Conservation (phyloP, 495 filamentous ascomycete genomes). For the Penicillium steckii region DNA sequence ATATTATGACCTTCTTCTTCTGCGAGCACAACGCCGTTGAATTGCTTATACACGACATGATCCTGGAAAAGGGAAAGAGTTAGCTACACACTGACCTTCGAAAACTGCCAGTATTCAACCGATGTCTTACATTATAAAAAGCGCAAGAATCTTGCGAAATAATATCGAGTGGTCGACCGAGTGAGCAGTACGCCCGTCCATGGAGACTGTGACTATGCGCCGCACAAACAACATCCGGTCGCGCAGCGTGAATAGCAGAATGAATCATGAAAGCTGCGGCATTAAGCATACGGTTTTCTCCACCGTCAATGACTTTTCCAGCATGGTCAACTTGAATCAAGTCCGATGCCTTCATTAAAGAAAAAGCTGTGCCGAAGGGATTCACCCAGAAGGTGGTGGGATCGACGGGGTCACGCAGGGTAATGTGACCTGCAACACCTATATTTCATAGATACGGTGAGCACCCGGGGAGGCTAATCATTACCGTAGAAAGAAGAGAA, state of each 20-base stretch:
- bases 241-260: slow-evolving; percentile 62
- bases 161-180: slow-evolving; percentile 67
- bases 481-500: too few relatives aligned
- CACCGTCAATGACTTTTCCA: slow-evolving; percentile 69
- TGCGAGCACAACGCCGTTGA: slow-evolving; percentile 72
- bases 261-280: slow-evolving; percentile 69
- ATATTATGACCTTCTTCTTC: slow-evolving; percentile 69
- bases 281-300: slow-evolving; percentile 61
- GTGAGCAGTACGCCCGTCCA: slow-evolving; percentile 64
- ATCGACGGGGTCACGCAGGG: slow-evolving; percentile 66
- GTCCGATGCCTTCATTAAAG: slow-evolving; percentile 65
- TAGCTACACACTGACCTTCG: too few relatives aligned
- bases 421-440: slow-evolving; percentile 61
- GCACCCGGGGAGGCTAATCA: too few relatives aligned
- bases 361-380: slow-evolving; percentile 72
- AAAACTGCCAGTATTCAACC: not conserved
- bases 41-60: slow-evolving; percentile 61
- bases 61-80: slow-evolving; percentile 51
- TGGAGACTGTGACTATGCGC: slow-evolving; percentile 73
- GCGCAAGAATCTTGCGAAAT: slow-evolving; percentile 71
- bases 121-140: slow-evolving; percentile 54
- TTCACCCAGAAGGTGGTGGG: slow-evolving; percentile 76
- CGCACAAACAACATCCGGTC: slow-evolving; percentile 71
- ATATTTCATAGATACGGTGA: too few relatives aligned
- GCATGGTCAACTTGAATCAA: slow-evolving; percentile 67